Percentiles rank a stretch among this genome's conserved stretches.
phyloP scores from a whole-genome alignment of 2,329 filamentous ascomycete species.

The Exserohilum rostratum region DNA sequence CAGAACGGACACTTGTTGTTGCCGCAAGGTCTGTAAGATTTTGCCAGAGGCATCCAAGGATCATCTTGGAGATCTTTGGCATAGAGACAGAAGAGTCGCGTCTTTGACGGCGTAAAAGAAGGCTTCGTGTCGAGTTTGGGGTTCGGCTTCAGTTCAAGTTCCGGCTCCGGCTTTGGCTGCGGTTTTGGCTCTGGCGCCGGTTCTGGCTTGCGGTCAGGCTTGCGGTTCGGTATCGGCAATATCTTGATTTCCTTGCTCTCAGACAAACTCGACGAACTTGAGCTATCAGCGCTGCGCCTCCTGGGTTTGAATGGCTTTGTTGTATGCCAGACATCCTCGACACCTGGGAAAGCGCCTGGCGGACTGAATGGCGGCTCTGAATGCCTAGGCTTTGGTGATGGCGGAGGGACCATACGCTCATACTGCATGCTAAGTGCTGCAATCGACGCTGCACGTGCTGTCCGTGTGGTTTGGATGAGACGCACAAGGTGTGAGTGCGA shows the following conservation, averaged over 20 bases:
- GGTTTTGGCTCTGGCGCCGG: constrained; percentile 1
- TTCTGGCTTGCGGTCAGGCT: neutral
- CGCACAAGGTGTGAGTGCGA: constrained; percentile 37
- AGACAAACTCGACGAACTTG: constrained; percentile 11
- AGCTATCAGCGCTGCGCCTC: constrained; percentile 12
- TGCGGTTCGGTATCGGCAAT: neutral
- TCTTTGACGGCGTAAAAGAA: constrained; percentile 1
- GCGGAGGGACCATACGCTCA: constrained; percentile 27
- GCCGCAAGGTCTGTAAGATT: constrained; percentile 31
- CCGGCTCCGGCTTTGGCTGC: neutral
- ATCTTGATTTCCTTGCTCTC: constrained; percentile 8
- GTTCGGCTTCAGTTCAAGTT: constrained; percentile 5
- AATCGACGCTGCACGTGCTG: constrained; percentile 34
- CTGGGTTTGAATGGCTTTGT: constrained; percentile 11
- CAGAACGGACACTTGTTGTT: constrained; percentile 40
- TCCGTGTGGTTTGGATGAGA: constrained; percentile 35
- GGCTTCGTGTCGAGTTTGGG: constrained; percentile 1
- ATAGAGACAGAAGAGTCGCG: constrained; percentile 40
- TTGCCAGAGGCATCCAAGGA: constrained; percentile 26
- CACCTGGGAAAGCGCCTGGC: constrained; percentile 26
- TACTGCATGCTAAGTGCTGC: constrained; percentile 38
- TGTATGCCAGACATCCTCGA: constrained; percentile 10
- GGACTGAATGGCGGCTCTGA: constrained; percentile 16
- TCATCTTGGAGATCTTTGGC: constrained; percentile 38
- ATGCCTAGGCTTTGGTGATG: constrained; percentile 2